A percentile compares a stretch with the other conserved stretches of the same genome.
Conservation (phyloP, 225 moss, liverwort and hornwort species). For the Polytrichum formosum region DNA sequence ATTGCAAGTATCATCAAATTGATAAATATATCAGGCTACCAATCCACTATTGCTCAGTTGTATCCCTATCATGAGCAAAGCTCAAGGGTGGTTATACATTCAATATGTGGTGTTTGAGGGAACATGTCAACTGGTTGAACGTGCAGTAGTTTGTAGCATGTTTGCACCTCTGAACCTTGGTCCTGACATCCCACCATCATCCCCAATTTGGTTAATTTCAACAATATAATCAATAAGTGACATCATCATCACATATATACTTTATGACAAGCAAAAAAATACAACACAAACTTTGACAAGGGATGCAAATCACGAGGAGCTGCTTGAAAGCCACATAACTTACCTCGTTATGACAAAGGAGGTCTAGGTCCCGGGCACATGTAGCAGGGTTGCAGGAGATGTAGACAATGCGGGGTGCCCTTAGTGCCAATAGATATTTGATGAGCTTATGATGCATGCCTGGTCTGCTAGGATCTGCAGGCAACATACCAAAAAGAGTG, state of each 20-base stretch:
- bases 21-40: no score
- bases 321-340: slow-evolving; percentile 10
- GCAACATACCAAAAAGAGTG: no score
- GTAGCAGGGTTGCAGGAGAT: slow-evolving; percentile 99
- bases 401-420: slow-evolving; percentile 74
- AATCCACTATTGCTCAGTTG: no score
- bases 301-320: no score
- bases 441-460: slow-evolving; percentile 94
- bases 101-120: slow-evolving; percentile 95
- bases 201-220: background rate
- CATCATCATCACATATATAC: background rate
- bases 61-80: slow-evolving; percentile 25
- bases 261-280: no score
- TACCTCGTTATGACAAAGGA: slow-evolving; percentile 74
- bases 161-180: slow-evolving; percentile 26
- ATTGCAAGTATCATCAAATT: no score
- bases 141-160: slow-evolving; percentile 57
- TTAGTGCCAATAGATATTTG: slow-evolving; percentile 68
- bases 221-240: background rate
- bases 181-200: slow-evolving; percentile 25
- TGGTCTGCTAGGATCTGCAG: slow-evolving; percentile 90
- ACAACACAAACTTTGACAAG: no score
- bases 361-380: slow-evolving; percentile 90
- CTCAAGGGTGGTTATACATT: slow-evolving; percentile 74
- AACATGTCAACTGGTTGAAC: slow-evolving; percentile 97